Base-by-base conservation (phyloP, 345 rosid species). In the Populus tremula region DNA sequence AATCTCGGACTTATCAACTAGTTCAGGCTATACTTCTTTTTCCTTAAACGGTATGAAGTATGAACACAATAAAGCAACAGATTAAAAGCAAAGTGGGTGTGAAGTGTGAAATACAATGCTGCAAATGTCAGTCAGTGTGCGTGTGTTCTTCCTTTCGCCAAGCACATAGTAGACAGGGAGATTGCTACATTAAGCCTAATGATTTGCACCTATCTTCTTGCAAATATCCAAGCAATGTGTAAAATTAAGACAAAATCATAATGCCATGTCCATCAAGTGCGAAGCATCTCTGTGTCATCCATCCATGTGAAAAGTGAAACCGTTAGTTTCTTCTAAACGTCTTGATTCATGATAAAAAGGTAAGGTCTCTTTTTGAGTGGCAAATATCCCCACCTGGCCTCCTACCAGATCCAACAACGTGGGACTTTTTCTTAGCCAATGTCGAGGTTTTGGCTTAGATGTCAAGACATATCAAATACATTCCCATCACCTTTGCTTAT, bases 401-500 rank as follows among this genome's bases (percentile, higher is more conserved):
- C 77, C 88, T 75, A 88, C 94, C 93, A 89, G 87, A 85, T 73
- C 84, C 85, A 79, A 76, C 75, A 47, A 62, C 84, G 69, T 73
- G 70, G 56, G 67, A 47, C 67, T 68, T 35, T 50, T 14, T 67
- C 25, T 14, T 20, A 73, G 67, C 56, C 78, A 71, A 31, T 75
- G 70, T 71, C 36, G 54, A 47, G 70, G 79, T 64, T 82, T 77
- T 88, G 86, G 83, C 98, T 94, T 94, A 31, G 43, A 67, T 75
- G 75, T 74, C 87, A 94, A 92, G 97, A 74, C 83, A 86, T 84
- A 86, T 87, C 89, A 82, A 84, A 78, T 75, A 63, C 84, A 74
- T 69, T 38, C 18, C 81, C 75, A 76, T 69, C 88, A 79, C 87
- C 93, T 85, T 94, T 94, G 97, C 98, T 94, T 94, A 88, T 74